Base-by-base conservation (phyloP, 805 yeast species). In the Candida berthetii region DNA sequence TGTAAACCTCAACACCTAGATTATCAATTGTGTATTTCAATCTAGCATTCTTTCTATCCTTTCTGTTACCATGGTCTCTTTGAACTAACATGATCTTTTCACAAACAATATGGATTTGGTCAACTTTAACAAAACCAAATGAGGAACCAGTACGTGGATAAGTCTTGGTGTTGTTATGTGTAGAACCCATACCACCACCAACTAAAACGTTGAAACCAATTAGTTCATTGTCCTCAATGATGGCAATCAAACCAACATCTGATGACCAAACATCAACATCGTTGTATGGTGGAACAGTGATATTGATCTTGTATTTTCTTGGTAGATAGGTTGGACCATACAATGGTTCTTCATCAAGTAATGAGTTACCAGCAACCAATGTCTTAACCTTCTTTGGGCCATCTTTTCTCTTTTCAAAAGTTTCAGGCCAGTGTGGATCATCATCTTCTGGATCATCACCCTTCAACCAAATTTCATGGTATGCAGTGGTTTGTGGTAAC, bases 131-230 rank as follows among this genome's bases (percentile, higher is more conserved):
- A 57, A 68, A 91, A 22, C 98, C 98, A 50, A 91, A 75, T 65
- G 79, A 67, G 16, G 96, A 82, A 48, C 96, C 98, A 6, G 96
- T 78, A 68, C 98, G 78, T 55, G 98, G 98, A 61, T 91, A 91
- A 0, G 98, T 91, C 74, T 91, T 91, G 58, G 83, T 84, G 71
- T 91, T 91, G 74, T 90, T 91, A 64, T 91, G 98, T 13, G 98
- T 91, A 34, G 95, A 78, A 55, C 98, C 98, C 98, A 91, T 91
- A 74, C 98, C 98, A 69, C 98, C 98, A 64, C 98, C 98, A 49
- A 83, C 96, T 46, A 85, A 75, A 40, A 91, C 78, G 57, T 91
- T 91, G 73, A 78, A 91, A 43, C 98, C 98, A 45, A 72, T 60
- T 36, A 84, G 77, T 41, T 72, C 65, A 55, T 80, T 74, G 37